Evolutionary conservation across 805 yeast genomes (phyloP).

Genomic region (Wickerhamiella slavikovae): DNA sequence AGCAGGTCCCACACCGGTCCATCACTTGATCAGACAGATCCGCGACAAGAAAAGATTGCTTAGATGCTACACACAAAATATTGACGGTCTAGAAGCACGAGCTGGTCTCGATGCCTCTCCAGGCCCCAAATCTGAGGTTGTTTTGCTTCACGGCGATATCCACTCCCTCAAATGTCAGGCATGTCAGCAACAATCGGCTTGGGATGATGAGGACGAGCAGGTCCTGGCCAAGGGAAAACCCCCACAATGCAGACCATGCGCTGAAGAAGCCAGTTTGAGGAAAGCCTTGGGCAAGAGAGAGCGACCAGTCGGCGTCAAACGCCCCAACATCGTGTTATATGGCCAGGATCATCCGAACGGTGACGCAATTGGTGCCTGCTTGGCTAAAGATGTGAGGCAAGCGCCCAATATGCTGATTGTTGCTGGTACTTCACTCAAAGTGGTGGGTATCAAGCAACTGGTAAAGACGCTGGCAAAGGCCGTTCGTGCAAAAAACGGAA

Average conservation of each 20-base stretch:
- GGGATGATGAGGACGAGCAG: constrained; percentile 35
- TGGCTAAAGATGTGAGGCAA: constrained; percentile 35
- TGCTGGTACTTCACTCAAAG: constrained; percentile 83
- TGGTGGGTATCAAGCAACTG: constrained; percentile 67
- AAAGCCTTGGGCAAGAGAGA: constrained; percentile 50
- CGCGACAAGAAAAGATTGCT: constrained; percentile 45
- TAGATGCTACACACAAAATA: constrained; percentile 86
- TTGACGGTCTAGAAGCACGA: constrained; percentile 63
- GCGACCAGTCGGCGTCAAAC: constrained; percentile 52
- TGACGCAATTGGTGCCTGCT: constrained; percentile 53
- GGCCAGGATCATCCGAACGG: constrained; percentile 88
- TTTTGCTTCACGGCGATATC: constrained; percentile 81
- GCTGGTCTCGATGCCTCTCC: constrained; percentile 37
- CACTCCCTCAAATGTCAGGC: constrained; percentile 56
- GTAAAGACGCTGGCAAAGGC: constrained; percentile 48
- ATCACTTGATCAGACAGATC: constrained; percentile 43
- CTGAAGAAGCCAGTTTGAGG: constrained; percentile 33
- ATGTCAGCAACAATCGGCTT: constrained; percentile 36
- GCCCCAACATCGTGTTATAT: constrained; percentile 81
- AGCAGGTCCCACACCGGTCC: constrained; percentile 74
- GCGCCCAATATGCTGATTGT: constrained; percentile 67
- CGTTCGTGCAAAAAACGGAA: constrained; percentile 52
- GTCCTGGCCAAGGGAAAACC: constrained; percentile 38
- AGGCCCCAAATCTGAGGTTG: constrained; percentile 52
- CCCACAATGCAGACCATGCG: constrained; percentile 63